Base-by-base conservation (phyloP, 805 yeast species). In the Starmerella riodocensis region DNA sequence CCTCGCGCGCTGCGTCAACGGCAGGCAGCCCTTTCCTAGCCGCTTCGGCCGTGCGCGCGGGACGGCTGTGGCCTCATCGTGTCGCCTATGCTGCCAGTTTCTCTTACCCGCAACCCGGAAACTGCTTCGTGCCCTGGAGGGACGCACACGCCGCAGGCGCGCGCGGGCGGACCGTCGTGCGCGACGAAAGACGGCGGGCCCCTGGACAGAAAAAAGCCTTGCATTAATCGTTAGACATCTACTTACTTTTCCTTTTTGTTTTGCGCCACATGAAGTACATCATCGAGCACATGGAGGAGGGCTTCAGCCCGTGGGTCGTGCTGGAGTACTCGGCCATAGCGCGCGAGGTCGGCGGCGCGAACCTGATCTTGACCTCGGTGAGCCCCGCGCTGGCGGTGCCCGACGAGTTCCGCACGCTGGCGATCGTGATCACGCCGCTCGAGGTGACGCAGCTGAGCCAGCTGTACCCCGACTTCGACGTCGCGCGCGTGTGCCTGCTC, bases 241-340 rank as follows among this genome's bases (percentile, higher is more conserved):
- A 9, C 16, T 6, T 6, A 20, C 6, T 6, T 6, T 16, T 27
- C 18, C 12, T 27, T 6, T n/a, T 30, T 20, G 14, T 25, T 29
- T n/a, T n/a, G n/a, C n/a, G n/a, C 23, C 16, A 8, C 2, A 52
- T 52, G 55, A 84, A 83, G 61, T 88, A 85, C 67, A 74, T 91
- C 38, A 85, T 88, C 37, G 98, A 88, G 60, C 98, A 88, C 57
- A 88, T 88, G 96, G 98, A 88, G 60, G 80, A 75, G 45, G 97
- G 94, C 1, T 84, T 88, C 69, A 83, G 94, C 48, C 91, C 81
- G 49, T 88, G 98, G 98, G 97, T 88, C 31, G 70, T 73, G 22
- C 66, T 91, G 5, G 98, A 88, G 54, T 88, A 88, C 60, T 61
- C 73, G 21, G 83, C 80, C 52, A 86, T 88, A 43, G 73, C 85